Evolutionary conservation across 2,329 filamentous ascomycete species (phyloP), one percentile per base, ranked within the genome.

Genomic region (Xylariales sp.): DNA sequence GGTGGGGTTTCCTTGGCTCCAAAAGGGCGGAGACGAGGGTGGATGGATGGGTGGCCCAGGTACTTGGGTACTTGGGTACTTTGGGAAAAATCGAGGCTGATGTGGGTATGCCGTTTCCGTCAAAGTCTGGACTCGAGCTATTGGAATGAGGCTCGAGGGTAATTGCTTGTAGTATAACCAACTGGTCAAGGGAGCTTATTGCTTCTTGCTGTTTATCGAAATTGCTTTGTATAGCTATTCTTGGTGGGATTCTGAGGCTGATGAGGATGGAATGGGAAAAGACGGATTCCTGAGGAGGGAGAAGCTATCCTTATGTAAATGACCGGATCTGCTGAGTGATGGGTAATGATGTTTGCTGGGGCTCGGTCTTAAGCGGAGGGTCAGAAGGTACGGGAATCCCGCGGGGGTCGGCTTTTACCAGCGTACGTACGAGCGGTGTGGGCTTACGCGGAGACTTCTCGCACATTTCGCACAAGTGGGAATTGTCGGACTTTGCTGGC

Each of bases 241-340:
- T n/a, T n/a, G n/a, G n/a, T n/a, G 18, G 16, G 37, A 28, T 10
- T 28, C 7, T 10, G n/a, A 10, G 16, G 15, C 5, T 29, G 21
- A 29, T 14, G 14, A 15, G 29, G 28, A 6, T 23, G 29, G 21
- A 37, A 28, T 29, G 32, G 13, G n/a, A 21, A 23, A 16, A n/a
- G 7, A 16, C 8, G 2, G 25, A 18, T 28, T n/a, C n/a, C 20
- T 27, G 20, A 19, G 16, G 36, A 30, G 37, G 33, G 23, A 30
- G 30, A 27, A 33, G 29, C 15, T 15, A 39, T 39, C 30, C 37
- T 39, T 39, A 33, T 39, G 37, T 39, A 39, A 39, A 38, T 30
- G 35, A 38, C 35, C 23, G 37, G 29, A 39, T 27, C 37, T 39
- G 37, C 37, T 39, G 37, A 39, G 15, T 10, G 30, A 17, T 29